Percentiles rank a stretch among this genome's conserved stretches.
phyloP scores from a whole-genome alignment of 345 rosid species.

The Eucalyptus melliodora region DNA sequence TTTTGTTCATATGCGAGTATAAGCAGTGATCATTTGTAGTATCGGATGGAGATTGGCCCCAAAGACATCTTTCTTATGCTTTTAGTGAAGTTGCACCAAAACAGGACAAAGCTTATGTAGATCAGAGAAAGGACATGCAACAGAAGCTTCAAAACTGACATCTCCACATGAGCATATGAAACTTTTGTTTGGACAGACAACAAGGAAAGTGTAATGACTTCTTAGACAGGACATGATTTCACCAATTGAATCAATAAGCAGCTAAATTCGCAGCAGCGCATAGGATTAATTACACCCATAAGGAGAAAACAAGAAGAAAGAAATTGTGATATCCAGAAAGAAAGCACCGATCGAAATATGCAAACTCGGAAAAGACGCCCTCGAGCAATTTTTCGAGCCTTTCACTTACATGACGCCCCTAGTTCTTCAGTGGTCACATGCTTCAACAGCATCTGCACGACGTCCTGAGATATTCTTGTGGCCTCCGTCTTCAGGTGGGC shows the following conservation, averaged over 20 bases:
- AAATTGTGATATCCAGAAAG: background rate
- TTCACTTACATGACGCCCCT: background rate
- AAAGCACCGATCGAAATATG: background rate
- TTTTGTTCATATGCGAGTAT: background rate
- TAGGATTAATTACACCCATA: background rate
- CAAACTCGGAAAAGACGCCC: background rate
- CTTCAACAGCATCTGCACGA: constrained; percentile 60
- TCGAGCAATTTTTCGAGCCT: background rate
- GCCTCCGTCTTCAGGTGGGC: constrained; percentile 44
- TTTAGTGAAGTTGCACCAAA: background rate
- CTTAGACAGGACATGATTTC: background rate
- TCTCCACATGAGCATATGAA: background rate
- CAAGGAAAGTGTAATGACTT: background rate
- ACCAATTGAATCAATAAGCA: background rate
- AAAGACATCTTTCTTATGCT: background rate
- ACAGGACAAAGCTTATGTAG: background rate
- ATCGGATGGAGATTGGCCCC: background rate
- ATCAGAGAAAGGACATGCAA: background rate
- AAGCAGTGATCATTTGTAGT: background rate
- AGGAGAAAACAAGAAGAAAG: background rate
- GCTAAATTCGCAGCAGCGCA: background rate
- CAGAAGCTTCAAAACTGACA: background rate
- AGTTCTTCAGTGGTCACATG: constrained; percentile 51
- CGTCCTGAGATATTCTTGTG: constrained; percentile 40
- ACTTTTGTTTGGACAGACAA: background rate